Percentiles rank a stretch among this genome's conserved stretches.
Evolutionary conservation across 2,329 filamentous ascomycete species (phyloP).

Genomic region (Penicillium vulpinum): DNA sequence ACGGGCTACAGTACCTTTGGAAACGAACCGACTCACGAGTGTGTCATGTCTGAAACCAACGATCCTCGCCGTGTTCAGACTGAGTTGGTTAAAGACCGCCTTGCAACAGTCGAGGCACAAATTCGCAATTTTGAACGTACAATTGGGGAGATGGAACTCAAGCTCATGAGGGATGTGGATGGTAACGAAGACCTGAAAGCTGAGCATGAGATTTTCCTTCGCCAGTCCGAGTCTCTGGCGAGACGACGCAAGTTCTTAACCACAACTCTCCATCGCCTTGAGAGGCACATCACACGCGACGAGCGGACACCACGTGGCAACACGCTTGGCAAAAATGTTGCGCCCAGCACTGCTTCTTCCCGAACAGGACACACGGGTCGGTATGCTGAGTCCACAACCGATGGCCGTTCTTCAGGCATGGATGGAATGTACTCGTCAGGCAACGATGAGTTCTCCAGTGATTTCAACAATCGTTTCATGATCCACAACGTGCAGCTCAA

Average conservation of each 20-base stretch:
- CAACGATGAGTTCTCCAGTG: slow-evolving; percentile 79
- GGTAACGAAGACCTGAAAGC: slow-evolving; percentile 46
- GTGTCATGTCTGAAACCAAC: slow-evolving; percentile 88
- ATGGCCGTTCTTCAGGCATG: slow-evolving; percentile 54
- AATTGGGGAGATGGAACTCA: slow-evolving; percentile 73
- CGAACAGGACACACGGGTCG: slow-evolving; percentile 28
- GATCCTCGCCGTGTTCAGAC: slow-evolving; percentile 87
- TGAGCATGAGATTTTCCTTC: slow-evolving; percentile 53
- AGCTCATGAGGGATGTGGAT: slow-evolving; percentile 56
- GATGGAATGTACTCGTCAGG: slow-evolving; percentile 66
- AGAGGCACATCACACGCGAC: slow-evolving; percentile 47
- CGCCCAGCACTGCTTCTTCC: slow-evolving; percentile 27
- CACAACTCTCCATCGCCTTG: slow-evolving; percentile 58
- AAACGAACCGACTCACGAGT: slow-evolving; percentile 88
- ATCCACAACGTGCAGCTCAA: slow-evolving; percentile 97
- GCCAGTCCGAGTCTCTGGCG: slow-evolving; percentile 58
- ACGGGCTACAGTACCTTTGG: slow-evolving; percentile 87
- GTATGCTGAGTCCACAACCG: slow-evolving; percentile 49
- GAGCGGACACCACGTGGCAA: slow-evolving; percentile 54
- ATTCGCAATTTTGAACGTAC: slow-evolving; percentile 71
- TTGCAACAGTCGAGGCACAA: slow-evolving; percentile 76
- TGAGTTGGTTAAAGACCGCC: slow-evolving; percentile 76
- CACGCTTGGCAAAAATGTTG: slow-evolving; percentile 20
- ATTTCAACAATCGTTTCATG: slow-evolving; percentile 98
- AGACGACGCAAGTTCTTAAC: slow-evolving; percentile 61